Percentiles rank a stretch among this genome's conserved stretches.
Conservation (phyloP, 805 yeast genomes). For the Citeromyces matritensis region DNA sequence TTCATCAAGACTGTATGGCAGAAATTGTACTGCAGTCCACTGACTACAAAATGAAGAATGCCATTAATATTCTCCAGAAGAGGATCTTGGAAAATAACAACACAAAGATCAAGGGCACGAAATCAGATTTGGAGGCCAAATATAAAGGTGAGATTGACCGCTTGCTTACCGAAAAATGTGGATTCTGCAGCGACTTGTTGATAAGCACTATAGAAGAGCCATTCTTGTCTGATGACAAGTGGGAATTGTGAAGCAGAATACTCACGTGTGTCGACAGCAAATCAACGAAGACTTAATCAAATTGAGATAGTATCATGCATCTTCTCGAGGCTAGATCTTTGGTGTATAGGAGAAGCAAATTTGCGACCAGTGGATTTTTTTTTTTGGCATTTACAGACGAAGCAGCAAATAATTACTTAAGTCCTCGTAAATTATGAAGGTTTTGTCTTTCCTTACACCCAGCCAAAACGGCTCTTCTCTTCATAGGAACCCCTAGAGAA, state of each 20-base stretch:
- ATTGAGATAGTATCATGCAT: too few species aligned
- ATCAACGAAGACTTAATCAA: too few species aligned
- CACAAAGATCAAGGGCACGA: constrained; percentile 7
- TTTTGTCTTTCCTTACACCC: too few species aligned
- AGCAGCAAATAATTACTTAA: too few species aligned
- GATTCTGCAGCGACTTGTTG: constrained; percentile 61
- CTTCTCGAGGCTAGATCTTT: too few species aligned
- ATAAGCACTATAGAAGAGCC: constrained; percentile 58
- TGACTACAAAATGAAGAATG: constrained; percentile 51
- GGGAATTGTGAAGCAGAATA: constrained; percentile 25
- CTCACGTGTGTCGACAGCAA: too few species aligned
- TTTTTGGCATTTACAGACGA: too few species aligned
- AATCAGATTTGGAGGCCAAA: constrained; percentile 7
- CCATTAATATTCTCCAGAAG: constrained; percentile 38
- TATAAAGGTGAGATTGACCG: constrained; percentile 36
- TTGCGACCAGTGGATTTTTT: too few species aligned
- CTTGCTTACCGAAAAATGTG: constrained; percentile 49
- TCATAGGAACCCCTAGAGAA: too few species aligned
- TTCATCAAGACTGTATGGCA: constrained; percentile 81
- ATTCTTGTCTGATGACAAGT: constrained; percentile 28
- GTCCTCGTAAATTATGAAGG: too few species aligned
- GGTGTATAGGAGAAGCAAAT: too few species aligned
- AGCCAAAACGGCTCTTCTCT: too few species aligned
- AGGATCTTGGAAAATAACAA: constrained; percentile 21
- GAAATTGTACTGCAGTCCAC: constrained; percentile 41